These are phyloP conservation scores for Rhodomyrtus psidioides DNA, from an alignment of 441 rosid species.

Conservation along the genomic window DNA sequence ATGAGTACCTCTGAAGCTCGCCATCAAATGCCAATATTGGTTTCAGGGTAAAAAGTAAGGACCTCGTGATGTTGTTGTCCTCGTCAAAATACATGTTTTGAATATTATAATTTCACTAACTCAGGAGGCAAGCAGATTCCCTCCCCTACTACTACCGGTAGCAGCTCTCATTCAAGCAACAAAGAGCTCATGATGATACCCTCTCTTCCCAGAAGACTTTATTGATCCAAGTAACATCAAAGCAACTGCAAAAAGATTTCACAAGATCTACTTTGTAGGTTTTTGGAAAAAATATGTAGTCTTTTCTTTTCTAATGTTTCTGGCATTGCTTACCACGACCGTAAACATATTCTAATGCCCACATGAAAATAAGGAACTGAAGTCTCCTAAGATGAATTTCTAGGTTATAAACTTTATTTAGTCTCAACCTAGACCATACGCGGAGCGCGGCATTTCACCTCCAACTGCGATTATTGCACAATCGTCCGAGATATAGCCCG, in stretches of 20 bases:
- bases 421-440: not conserved
- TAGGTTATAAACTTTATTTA: not conserved
- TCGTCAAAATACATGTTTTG: not conserved
- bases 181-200: not conserved
- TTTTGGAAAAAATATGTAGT: not conserved
- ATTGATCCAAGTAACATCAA: not conserved
- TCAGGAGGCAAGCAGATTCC: not conserved
- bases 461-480: not conserved
- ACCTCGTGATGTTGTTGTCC: not conserved
- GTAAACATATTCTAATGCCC: not conserved
- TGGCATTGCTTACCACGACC: not conserved
- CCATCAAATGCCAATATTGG: not conserved
- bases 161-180: not conserved
- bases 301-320: not conserved
- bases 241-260: not conserved
- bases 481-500: not conserved
- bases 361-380: not conserved
- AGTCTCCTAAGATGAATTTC: not conserved
- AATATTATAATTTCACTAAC: not conserved
- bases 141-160: not conserved
- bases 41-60: constrained; percentile 5
- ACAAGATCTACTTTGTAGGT: not conserved
- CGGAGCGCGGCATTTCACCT: not conserved
- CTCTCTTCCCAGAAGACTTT: not conserved
- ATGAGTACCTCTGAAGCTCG: constrained; percentile 10